These are phyloP conservation scores for Daldinia grandis DNA, from an alignment of 495 filamentous ascomycete species.

Conservation along the genomic window DNA sequence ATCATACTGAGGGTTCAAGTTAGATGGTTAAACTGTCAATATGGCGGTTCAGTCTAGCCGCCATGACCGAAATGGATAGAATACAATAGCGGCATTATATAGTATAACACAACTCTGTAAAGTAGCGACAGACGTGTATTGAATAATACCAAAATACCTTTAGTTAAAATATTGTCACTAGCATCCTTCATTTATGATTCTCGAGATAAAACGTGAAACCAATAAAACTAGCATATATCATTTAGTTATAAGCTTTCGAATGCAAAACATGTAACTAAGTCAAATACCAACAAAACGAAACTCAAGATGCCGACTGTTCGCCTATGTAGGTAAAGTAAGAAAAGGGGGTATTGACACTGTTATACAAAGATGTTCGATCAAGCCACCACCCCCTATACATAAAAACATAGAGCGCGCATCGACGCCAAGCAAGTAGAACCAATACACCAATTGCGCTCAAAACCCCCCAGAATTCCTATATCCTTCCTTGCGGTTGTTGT, in stretches of 20 bases:
- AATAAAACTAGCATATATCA: neutral
- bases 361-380: conserved; percentile 2
- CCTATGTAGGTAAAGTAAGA: conserved; percentile 7
- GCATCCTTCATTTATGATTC: neutral
- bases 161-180: neutral
- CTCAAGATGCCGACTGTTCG: neutral
- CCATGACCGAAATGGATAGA: too few species aligned
- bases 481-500: conserved; percentile 15
- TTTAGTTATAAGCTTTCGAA: neutral
- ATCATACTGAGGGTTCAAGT: neutral
- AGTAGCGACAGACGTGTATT: neutral
- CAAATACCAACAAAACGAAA: neutral
- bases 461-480: conserved; percentile 9
- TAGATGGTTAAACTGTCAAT: neutral
- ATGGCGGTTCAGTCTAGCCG: neutral
- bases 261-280: neutral
- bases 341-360: conserved; percentile 20
- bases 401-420: neutral
- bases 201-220: too few species aligned
- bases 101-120: neutral
- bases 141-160: neutral
- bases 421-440: conserved; percentile 14
- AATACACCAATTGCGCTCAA: neutral
- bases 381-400: conserved; percentile 7
- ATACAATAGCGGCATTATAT: neutral